Percentiles rank a stretch among this genome's conserved stretches.
Evolutionary conservation across 768 basidiomycete genomes (phyloP).

Genomic region (Boletus eberwhitei): DNA sequence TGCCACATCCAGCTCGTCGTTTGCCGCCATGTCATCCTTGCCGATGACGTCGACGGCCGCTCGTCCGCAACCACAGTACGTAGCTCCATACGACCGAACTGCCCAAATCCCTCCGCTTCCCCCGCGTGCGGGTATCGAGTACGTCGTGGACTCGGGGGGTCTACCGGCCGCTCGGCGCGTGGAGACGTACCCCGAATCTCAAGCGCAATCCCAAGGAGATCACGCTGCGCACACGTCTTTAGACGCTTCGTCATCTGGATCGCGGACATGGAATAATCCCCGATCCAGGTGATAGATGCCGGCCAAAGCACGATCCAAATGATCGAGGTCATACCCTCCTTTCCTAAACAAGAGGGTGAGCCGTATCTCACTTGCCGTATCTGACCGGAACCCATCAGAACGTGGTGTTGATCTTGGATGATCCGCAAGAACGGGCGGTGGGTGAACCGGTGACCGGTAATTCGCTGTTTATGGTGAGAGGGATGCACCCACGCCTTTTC

Average conservation of each 20-base stretch:
- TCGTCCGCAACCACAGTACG: neutral
- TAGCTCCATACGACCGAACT: conserved; percentile 8
- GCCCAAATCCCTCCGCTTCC: neutral
- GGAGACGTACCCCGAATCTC: neutral
- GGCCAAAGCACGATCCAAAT: neutral
- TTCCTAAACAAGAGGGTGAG: neutral
- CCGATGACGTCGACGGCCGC: neutral
- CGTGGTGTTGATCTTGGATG: neutral
- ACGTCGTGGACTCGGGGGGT: conserved; percentile 2
- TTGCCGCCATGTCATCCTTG: conserved; percentile 8
- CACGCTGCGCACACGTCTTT: neutral
- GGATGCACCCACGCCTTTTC: neutral
- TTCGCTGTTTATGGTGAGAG: neutral
- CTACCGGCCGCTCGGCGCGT: conserved; percentile 11
- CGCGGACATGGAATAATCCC: conserved; percentile 17
- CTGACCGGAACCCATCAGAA: neutral
- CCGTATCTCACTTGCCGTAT: neutral
- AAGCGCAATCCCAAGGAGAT: conserved; percentile 1
- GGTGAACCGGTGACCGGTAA: neutral
- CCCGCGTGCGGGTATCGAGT: conserved; percentile 17
- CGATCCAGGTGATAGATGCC: conserved; percentile 6
- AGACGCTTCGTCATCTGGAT: conserved; percentile 17
- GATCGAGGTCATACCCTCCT: neutral
- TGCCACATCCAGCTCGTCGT: conserved; percentile 6
- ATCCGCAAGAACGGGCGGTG: neutral